Evolutionary conservation across 2,329 filamentous ascomycete species (phyloP), one percentile per base, ranked within the genome.

Genomic region (Fusarium duplospermum): DNA sequence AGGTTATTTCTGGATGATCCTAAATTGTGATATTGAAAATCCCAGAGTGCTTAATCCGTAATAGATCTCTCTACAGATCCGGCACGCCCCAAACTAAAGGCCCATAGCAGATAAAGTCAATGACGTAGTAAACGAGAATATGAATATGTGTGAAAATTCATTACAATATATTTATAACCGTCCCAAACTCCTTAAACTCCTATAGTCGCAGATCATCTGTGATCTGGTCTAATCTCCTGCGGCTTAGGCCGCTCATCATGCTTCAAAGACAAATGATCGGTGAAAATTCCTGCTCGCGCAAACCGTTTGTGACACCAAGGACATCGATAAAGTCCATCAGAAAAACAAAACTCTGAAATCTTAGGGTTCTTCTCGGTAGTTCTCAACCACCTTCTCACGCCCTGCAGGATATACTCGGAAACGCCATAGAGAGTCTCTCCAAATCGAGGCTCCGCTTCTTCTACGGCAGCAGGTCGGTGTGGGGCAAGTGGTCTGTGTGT

Each of bases 281-380:
- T 56, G 18, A 63, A 63, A 56, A 36, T 40, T 2, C 45, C 60
- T 18, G 45, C 45, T 20, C 61, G 22, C 24, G 47, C 22, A 54
- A 31, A 64, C 38, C 29, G 27, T 22, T n/a, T 64, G 24, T 31
- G 33, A 24, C 62, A 64, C 62, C 47, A 64, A 35, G 62, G 50
- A 36, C 62, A 64, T 18, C n/a, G 33, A 29, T 57, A 64, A 10
- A 57, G 47, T 13, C 50, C 62, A n/a, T 64, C 38, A 24, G 27
- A 27, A 57, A 22, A 31, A 11, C 35, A 36, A 57, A 64, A 64
- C 13, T 24, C 31, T 7, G 31, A 56, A 8, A 63, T 33, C 27
- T 31, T 52, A 11, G 61, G 61, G 35, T 63, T 63, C 35, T 42
- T 35, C 24, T 63, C 45, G 18, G 27, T 36, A 13, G 31, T 57